Base-by-base conservation (phyloP, 495 filamentous ascomycete genomes). In the Penicillium soppii region DNA sequence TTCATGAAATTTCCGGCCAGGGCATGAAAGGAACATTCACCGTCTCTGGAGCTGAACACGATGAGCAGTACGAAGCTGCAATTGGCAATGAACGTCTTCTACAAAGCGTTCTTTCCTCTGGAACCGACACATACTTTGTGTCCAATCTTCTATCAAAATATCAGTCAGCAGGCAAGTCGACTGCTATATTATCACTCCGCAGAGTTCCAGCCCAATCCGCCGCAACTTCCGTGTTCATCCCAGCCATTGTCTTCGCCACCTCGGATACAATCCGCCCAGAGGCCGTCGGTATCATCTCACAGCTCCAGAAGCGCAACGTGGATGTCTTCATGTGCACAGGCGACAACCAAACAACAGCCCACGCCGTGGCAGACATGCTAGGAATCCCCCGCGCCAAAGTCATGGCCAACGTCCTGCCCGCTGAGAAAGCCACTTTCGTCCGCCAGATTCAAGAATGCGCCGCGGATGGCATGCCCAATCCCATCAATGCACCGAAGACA, bases 291-390 rank as follows among this genome's bases (percentile, higher is more conserved):
- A 81, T 92, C 23, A 81, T 97, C 57, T 61, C 68, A 5, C 72
- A 84, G n/a, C 83, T 97, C 5, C 79, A 83, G 47, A 66, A 80
- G 19, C 79, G 77, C 21, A 74, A 62, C 21, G 84, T 89, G 45
- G 76, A 81, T 3, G 87, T 95, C 21, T 96, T 85, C 82, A 95
- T 97, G 90, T 85, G 95, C 37, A 94, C 91, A 3, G 92, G 92
- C 13, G 92, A 97, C 67, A 78, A 78, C 55, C 61, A 69, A 35
- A 74, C 48, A 30, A 78, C 75, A n/a, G 82, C 82, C 12, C 59
- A 72, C 21, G 79, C 82, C 5, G 81, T 97, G n/a, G 92, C 88
- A 1, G 68, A 74, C 3, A 80, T 83, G 65, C 72, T 97, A 19
- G 88, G 88, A 15, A 96, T 97, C 56, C 80, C 86, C 0, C 57